Evolutionary conservation across 768 basidiomycete species (phyloP).

Genomic region (Neoboletus magnificus): DNA sequence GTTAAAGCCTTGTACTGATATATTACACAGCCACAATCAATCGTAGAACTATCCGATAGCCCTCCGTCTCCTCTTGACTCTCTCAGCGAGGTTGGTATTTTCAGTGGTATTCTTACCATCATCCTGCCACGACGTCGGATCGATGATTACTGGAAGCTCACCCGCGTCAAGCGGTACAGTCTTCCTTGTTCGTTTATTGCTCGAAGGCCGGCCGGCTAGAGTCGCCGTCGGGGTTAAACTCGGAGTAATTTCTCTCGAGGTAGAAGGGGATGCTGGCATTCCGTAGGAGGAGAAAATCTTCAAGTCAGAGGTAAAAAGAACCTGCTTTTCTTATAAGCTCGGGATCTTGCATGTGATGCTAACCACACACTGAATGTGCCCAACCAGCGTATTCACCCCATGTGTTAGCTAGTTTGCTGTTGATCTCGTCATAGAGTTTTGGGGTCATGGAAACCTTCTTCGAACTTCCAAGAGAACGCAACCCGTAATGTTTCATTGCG

Average conservation of each 20-base stretch:
- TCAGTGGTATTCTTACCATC: neutral
- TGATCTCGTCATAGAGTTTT: constrained; percentile 72
- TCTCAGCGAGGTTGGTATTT: constrained; percentile 35
- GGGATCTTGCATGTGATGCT: neutral
- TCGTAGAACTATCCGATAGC: neutral
- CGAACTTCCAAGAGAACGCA: constrained; percentile 41
- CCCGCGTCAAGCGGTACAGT: constrained; percentile 8
- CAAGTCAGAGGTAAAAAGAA: constrained; percentile 72
- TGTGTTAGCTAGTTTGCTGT: constrained; percentile 49
- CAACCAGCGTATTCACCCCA: constrained; percentile 92
- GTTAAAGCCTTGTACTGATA: neutral
- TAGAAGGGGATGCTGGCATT: constrained; percentile 27
- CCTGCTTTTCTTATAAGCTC: constrained; percentile 36
- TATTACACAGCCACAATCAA: constrained; percentile 18
- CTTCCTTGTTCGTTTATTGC: constrained; percentile 32
- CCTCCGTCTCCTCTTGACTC: constrained; percentile 42
- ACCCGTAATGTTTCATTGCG: constrained; percentile 71
- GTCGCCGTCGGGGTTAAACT: constrained; percentile 28
- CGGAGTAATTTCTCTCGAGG: constrained; percentile 8
- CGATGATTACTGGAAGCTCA: constrained; percentile 8
- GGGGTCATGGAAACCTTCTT: constrained; percentile 67
- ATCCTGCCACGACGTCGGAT: neutral
- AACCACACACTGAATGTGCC: constrained; percentile 71
- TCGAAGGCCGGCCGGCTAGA: constrained; percentile 31
- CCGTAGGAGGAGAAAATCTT: constrained; percentile 65